Evolutionary conservation across 2,329 filamentous ascomycete genomes (phyloP).

Genomic region (Fonsecaea pedrosoi): DNA sequence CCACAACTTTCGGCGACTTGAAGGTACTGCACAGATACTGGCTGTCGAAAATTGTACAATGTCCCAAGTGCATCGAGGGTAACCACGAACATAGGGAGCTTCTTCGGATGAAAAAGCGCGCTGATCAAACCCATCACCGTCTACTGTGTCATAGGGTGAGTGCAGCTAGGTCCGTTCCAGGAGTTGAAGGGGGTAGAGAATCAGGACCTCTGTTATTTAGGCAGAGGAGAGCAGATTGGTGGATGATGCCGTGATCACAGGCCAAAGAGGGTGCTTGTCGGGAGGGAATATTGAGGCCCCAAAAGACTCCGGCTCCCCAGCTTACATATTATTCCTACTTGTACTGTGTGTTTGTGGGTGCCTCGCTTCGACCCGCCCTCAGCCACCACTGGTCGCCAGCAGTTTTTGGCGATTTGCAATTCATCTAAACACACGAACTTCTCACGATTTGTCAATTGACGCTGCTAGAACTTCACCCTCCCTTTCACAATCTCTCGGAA

Average conservation of each 20-base stretch:
- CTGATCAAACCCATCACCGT: constrained; percentile 21
- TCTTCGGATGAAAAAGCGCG: constrained; percentile 13
- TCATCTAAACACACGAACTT: not conserved
- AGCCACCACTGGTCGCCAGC: not conserved
- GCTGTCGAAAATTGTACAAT: constrained; percentile 50
- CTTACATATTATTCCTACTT: too few relatives aligned
- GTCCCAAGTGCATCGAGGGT: constrained; percentile 56
- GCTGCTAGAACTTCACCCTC: constrained; percentile 20
- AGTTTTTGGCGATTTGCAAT: constrained; percentile 20
- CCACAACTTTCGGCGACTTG: constrained; percentile 48
- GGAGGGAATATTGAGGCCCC: not conserved
- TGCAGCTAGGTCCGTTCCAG: not conserved
- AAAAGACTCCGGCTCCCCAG: not conserved
- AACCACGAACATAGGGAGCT: constrained; percentile 45
- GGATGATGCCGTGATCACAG: constrained; percentile 17
- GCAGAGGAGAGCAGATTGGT: not conserved
- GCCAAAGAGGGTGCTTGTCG: not conserved
- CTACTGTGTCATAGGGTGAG: not conserved
- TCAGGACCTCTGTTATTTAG: not conserved
- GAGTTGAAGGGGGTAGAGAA: not conserved
- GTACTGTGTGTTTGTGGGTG: not conserved
- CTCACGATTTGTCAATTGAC: constrained; percentile 20
- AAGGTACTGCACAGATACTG: constrained; percentile 51
- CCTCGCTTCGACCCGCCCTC: constrained; percentile 11
- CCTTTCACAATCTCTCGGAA: constrained; percentile 3